Conservation (phyloP, 2,329 filamentous ascomycete genomes). For the Dichotomopilus funicola region DNA sequence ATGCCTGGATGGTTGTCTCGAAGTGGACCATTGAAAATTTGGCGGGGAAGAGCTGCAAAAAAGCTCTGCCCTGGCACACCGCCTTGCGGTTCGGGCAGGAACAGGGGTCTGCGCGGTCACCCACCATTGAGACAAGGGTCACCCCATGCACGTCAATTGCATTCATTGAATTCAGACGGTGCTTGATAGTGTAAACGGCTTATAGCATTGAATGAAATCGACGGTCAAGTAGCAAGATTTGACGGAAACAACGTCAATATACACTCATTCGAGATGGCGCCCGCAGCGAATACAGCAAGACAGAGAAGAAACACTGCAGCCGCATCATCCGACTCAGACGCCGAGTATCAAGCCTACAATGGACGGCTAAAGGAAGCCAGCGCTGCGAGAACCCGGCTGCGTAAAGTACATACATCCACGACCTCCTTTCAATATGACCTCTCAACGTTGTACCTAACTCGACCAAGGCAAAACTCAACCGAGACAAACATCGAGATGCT, state of each 20-base stretch:
- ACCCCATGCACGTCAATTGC: neutral
- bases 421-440: neutral
- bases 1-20: neutral
- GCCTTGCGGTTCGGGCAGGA: conserved; percentile 2
- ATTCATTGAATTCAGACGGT: neutral
- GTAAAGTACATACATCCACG: conserved; percentile 13
- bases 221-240: neutral
- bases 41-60: conserved; percentile 20
- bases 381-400: conserved; percentile 17
- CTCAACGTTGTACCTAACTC: neutral
- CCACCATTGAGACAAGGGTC: neutral
- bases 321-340: conserved; percentile 15
- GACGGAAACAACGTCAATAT: neutral
- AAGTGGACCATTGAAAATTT: conserved; percentile 17
- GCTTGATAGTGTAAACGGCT: neutral
- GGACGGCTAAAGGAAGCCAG: conserved; percentile 16
- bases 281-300: conserved; percentile 16
- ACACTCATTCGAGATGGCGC: conserved; percentile 12
- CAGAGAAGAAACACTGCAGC: neutral
- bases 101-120: conserved; percentile 1
- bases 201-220: conserved; percentile 5
- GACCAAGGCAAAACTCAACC: conserved; percentile 16
- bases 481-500: conserved; percentile 17
- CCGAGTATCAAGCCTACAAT: conserved; percentile 16
- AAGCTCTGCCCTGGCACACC: conserved; percentile 18